Percentiles rank a stretch among this genome's conserved stretches.
phyloP scores from a whole-genome alignment of 768 basidiomycete genomes.

The Antrodiella citrinella region DNA sequence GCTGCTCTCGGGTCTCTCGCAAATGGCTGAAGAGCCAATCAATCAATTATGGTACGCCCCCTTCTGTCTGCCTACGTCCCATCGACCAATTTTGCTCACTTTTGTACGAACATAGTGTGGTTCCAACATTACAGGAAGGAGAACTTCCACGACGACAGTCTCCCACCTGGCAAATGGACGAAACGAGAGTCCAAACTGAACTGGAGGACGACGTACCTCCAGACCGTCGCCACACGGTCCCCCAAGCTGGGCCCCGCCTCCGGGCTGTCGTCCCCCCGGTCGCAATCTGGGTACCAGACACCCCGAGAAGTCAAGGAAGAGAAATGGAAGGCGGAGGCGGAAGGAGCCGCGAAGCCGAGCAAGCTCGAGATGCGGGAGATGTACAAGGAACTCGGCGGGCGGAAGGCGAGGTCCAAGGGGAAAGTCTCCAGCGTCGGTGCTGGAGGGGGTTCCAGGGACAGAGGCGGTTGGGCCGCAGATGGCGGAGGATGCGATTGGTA shows the following conservation, averaged over 20 bases:
- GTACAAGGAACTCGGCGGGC: slow-evolving; percentile 85
- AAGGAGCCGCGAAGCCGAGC: slow-evolving; percentile 44
- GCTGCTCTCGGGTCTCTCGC: slow-evolving; percentile 72
- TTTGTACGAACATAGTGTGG: slow-evolving; percentile 58
- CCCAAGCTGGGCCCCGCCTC: slow-evolving; percentile 30
- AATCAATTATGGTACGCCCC: slow-evolving; percentile 71
- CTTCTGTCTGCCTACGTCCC: background rate
- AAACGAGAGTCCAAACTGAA: slow-evolving; percentile 90
- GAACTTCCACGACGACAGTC: slow-evolving; percentile 71
- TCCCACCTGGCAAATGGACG: slow-evolving; percentile 85
- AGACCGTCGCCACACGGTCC: slow-evolving; percentile 33
- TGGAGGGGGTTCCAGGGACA: slow-evolving; percentile 56
- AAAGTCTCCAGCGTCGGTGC: slow-evolving; percentile 46
- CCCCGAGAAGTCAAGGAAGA: slow-evolving; percentile 76
- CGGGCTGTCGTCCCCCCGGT: slow-evolving; percentile 42
- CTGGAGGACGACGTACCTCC: slow-evolving; percentile 54
- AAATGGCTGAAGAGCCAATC: slow-evolving; percentile 89
- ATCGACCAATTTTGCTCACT: slow-evolving; percentile 1
- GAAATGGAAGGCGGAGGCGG: slow-evolving; percentile 54
- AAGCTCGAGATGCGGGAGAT: slow-evolving; percentile 85
- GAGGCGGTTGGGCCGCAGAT: slow-evolving; percentile 62
- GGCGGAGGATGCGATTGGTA: slow-evolving; percentile 15
- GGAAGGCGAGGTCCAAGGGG: slow-evolving; percentile 68
- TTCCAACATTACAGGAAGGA: slow-evolving; percentile 88
- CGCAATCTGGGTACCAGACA: slow-evolving; percentile 62